A percentile compares a stretch with the other conserved stretches of the same genome.
These are phyloP conservation scores for Claviceps lovelessii DNA, from an alignment of 2,329 filamentous ascomycete genomes.

Conservation along the genomic window DNA sequence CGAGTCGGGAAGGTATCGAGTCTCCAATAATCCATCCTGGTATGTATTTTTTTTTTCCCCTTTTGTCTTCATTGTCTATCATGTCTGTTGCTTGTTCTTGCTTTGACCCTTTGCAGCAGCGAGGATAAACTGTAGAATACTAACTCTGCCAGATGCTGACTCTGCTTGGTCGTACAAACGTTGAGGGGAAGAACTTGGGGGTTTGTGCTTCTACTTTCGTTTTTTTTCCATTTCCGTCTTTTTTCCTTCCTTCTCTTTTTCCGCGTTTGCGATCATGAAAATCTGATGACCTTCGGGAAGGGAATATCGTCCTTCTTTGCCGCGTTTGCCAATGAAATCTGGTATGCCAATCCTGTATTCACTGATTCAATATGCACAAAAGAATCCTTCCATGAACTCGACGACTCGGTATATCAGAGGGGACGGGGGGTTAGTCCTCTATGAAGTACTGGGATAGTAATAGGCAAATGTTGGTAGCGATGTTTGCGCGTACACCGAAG, in stretches of 20 bases:
- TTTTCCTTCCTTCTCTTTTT: neutral
- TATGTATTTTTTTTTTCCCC: constrained; percentile 8
- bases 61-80: neutral
- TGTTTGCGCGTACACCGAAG: no score
- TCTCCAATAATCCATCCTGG: constrained; percentile 28
- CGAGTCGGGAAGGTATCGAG: constrained; percentile 27
- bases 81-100: neutral
- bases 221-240: neutral
- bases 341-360: no score
- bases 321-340: neutral
- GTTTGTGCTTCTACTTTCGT: no score
- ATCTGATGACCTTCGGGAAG: no score
- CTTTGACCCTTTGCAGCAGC: neutral
- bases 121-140: neutral
- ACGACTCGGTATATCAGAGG: no score
- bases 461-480: no score
- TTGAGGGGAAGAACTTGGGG: neutral
- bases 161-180: neutral
- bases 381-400: no score
- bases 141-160: neutral
- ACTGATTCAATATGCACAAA: no score
- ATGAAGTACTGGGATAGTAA: no score
- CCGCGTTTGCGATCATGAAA: neutral
- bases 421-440: no score
- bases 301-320: no score